A percentile compares a stretch with the other conserved stretches of the same genome.
Conservation (phyloP, 169 alveolate genomes). For the Plasmodium chabaudi region DNA sequence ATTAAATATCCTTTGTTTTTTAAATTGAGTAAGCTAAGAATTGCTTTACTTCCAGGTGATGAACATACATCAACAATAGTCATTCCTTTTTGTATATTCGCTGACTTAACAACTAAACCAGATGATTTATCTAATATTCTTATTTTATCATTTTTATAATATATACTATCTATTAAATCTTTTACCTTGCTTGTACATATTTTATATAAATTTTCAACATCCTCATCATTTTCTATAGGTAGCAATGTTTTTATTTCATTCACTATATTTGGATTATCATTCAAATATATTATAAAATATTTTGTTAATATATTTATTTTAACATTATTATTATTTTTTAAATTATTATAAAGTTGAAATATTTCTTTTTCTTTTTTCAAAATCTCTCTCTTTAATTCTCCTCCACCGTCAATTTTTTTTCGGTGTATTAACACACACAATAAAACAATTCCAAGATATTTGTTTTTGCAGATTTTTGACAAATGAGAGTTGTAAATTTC, state of each 20-base stretch:
- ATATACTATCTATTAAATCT: slow-evolving; percentile 6
- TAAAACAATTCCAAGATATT: slow-evolving; percentile 37
- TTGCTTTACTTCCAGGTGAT: slow-evolving; percentile 76
- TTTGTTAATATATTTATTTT: slow-evolving; percentile 5
- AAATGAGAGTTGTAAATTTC: slow-evolving; percentile 19
- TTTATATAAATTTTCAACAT: slow-evolving; percentile 38
- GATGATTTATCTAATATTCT: slow-evolving; percentile 74
- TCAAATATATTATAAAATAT: slow-evolving; percentile 55
- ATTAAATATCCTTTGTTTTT: slow-evolving; percentile 62
- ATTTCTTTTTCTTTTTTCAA: slow-evolving; percentile 42
- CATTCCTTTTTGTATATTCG: slow-evolving; percentile 56
- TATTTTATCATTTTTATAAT: slow-evolving; percentile 36
- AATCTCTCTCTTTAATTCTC: slow-evolving; percentile 51
- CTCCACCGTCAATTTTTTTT: slow-evolving; percentile 73
- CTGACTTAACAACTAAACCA: slow-evolving; percentile 68
- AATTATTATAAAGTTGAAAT: slow-evolving; percentile 3
- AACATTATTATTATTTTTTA: not conserved
- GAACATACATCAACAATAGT: slow-evolving; percentile 66
- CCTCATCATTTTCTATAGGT: slow-evolving; percentile 58
- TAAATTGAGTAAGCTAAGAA: slow-evolving; percentile 9
- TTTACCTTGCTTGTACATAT: slow-evolving; percentile 20
- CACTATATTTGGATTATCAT: not conserved
- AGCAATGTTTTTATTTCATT: slow-evolving; percentile 4
- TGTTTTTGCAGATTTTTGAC: slow-evolving; percentile 50
- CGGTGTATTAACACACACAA: slow-evolving; percentile 61